Evolutionary conservation across 2,329 filamentous ascomycete genomes (phyloP), one percentile per base, ranked within the genome.

Genomic region (Fusarium musae): DNA sequence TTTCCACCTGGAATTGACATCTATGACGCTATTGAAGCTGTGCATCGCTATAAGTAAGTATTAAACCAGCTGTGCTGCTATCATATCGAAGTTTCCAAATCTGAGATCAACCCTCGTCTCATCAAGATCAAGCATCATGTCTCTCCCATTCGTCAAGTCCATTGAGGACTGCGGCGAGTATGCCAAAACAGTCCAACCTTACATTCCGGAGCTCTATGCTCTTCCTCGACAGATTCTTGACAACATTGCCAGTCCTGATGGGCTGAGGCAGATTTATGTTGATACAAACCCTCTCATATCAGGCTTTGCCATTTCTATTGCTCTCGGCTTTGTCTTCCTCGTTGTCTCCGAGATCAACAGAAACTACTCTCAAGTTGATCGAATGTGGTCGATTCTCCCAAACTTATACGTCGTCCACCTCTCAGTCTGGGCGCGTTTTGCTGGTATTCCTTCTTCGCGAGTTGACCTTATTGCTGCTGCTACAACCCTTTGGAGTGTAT

Each of bases 281-380:
- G 87, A 90, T 53, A 98, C 96, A 23, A 98, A 99, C 80, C 96
- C 96, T 1, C 85, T 97, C 46, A 87, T 97, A 34, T 91, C 90
- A 2, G 93, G 90, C 6, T 87, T 97, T 72, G 92, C 90, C 0
- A 88, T 93, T 59, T 92, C 93, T 6, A 76, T 97, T 23, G 86
- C 90, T 44, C 82, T 97, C n/a, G 90, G 90, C 3, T 87, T 88
- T 9, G 78, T 96, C 34, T 93, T 97, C 77, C 85, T 97, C 30
- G 79, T 96, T 37, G 85, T 91, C 9, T 93, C 95, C 2, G 96
- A 98, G 82, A 83, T 94, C 84, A 98, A 97, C 83, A 89, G 89
- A 78, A 99, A 99, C 82, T 98, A 95, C 82, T 98, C 95, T n/a
- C 96, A 99, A 83, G 92, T 99, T 46, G 96, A 99, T 82, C 91